phyloP scores from a whole-genome alignment of 768 basidiomycete genomes.

The Suillus placidus region DNA sequence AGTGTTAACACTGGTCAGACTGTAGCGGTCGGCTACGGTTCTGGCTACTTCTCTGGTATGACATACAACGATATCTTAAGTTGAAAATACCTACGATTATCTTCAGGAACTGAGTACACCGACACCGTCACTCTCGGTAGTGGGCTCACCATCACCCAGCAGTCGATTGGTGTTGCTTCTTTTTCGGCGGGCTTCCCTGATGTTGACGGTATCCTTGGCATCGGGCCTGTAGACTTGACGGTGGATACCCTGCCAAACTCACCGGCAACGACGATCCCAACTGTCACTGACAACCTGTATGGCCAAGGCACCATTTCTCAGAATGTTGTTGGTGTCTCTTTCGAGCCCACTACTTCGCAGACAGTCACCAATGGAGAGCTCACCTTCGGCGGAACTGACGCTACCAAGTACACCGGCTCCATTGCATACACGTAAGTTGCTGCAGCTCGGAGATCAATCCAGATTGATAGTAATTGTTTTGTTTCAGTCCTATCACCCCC shows the following conservation, averaged over 20 bases:
- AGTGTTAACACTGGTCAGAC: slow-evolving; percentile 46
- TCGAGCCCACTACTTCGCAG: slow-evolving; percentile 44
- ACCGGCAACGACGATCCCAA: slow-evolving; percentile 40
- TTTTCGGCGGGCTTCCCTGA: slow-evolving; percentile 45
- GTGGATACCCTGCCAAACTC: slow-evolving; percentile 30
- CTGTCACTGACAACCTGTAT: slow-evolving; percentile 60
- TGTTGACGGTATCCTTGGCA: slow-evolving; percentile 67
- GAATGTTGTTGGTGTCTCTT: slow-evolving; percentile 52
- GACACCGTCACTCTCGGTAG: no score
- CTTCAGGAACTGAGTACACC: no score
- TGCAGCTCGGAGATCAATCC: not conserved
- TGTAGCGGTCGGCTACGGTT: slow-evolving; percentile 63
- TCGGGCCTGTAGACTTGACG: slow-evolving; percentile 64
- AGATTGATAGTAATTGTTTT: slow-evolving; percentile 5
- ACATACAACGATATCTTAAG: slow-evolving; percentile 24
- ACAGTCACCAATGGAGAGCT: slow-evolving; percentile 51
- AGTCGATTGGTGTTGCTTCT: slow-evolving; percentile 68
- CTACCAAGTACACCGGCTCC: slow-evolving; percentile 34
- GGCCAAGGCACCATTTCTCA: slow-evolving; percentile 40
- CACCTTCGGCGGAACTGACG: slow-evolving; percentile 48
- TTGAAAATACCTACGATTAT: no score
- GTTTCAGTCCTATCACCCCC: slow-evolving; percentile 48
- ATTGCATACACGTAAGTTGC: slow-evolving; percentile 45
- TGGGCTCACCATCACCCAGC: no score
- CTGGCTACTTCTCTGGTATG: slow-evolving; percentile 60